Conservation (phyloP, 2,329 filamentous ascomycete genomes). For the Chlorencoelia australis region DNA sequence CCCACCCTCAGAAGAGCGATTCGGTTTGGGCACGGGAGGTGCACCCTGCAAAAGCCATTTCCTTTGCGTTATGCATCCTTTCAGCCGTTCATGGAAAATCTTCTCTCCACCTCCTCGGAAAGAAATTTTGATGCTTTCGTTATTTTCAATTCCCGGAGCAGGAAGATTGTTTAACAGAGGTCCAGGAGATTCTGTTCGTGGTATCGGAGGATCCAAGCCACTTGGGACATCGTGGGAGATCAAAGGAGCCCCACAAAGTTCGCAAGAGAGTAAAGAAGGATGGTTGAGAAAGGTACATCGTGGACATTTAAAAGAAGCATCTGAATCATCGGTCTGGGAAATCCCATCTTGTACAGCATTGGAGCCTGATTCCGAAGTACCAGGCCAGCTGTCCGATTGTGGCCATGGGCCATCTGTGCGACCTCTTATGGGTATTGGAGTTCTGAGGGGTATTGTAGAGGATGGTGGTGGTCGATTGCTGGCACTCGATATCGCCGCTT, state of each 20-base stretch:
- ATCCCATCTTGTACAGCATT: not conserved
- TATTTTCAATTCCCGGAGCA: constrained; percentile 41
- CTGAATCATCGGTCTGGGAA: constrained; percentile 17
- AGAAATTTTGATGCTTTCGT: constrained; percentile 78
- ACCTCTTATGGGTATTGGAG: constrained; percentile 23
- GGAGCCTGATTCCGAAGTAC: constrained; percentile 6
- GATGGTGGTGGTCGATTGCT: constrained; percentile 39
- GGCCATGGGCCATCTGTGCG: constrained; percentile 14
- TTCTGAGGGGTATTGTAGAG: constrained; percentile 19
- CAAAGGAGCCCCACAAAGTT: constrained; percentile 79
- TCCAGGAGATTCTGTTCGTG: constrained; percentile 66
- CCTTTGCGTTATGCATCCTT: constrained; percentile 76
- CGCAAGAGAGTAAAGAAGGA: constrained; percentile 73
- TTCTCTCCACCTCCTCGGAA: constrained; percentile 85
- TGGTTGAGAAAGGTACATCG: constrained; percentile 93
- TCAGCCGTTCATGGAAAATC: constrained; percentile 81
- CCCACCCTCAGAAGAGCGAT: constrained; percentile 27
- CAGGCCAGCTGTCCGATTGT: constrained; percentile 16
- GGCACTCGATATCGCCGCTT: constrained; percentile 72
- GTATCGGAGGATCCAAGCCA: constrained; percentile 32
- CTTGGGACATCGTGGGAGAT: constrained; percentile 40
- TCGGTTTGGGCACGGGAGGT: constrained; percentile 68
- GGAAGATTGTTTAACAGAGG: constrained; percentile 42
- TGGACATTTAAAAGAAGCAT: constrained; percentile 55
- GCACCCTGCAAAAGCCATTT: constrained; percentile 93